Conservation (phyloP, 192 early-diverging fungal genomes). For the Podila clonocystis region DNA sequence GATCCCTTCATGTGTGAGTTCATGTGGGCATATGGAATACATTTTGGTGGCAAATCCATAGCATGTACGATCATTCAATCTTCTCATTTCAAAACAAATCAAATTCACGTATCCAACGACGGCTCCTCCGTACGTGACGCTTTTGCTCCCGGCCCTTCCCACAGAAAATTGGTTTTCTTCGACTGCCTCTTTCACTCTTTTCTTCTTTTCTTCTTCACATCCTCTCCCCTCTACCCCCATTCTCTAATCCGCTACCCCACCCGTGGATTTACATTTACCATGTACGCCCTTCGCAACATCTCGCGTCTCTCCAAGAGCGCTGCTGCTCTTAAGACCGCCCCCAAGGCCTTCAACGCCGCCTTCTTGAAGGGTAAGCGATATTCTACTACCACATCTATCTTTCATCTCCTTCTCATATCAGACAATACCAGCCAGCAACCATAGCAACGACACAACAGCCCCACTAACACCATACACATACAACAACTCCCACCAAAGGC, state of each 20-base stretch:
- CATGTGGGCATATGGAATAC: too few relatives aligned
- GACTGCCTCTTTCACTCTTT: neutral
- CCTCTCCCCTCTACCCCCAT: constrained; percentile 14
- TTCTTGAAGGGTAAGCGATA: constrained; percentile 51
- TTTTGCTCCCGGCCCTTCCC: neutral
- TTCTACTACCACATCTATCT: neutral
- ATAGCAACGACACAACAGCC: too few relatives aligned
- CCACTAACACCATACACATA: too few relatives aligned
- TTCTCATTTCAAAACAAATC: too few relatives aligned
- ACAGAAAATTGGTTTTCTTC: constrained; percentile 4
- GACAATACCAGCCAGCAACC: constrained; percentile 1
- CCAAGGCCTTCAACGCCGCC: constrained; percentile 55
- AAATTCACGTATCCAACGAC: too few relatives aligned
- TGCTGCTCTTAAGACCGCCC: constrained; percentile 51
- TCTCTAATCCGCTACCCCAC: constrained; percentile 3
- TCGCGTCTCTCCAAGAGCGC: constrained; percentile 56
- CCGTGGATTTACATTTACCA: constrained; percentile 43
- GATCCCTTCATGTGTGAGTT: too few relatives aligned
- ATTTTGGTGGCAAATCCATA: too few relatives aligned
- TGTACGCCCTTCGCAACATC: constrained; percentile 57
- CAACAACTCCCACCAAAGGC: too few relatives aligned
- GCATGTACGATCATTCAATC: too few relatives aligned
- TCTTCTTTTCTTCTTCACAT: constrained; percentile 15
- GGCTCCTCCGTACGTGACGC: neutral
- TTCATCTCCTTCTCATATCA: neutral